Base-by-base conservation (phyloP, 2,329 filamentous ascomycete genomes). In the Neonectria sp. region DNA sequence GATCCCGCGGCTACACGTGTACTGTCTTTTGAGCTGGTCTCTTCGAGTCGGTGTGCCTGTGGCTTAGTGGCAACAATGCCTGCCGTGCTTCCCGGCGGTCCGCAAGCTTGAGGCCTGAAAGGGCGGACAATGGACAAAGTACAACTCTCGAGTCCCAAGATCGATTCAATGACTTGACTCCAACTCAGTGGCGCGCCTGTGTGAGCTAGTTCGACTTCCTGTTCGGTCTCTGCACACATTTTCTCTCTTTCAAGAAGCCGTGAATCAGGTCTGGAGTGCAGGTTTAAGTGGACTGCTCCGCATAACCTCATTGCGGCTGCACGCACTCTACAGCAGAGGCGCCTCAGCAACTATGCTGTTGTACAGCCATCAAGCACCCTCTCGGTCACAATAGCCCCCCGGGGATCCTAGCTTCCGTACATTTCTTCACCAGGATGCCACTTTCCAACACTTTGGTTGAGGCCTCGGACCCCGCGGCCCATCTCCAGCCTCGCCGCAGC, bases 291-390 rank as follows among this genome's bases (percentile, higher is more conserved):
- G 67, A 64, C 61, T 70, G 33, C 49, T 71, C 66, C 67, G 66
- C 68, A 68, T 67, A 65, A 60, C 48, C 60, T 70, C 58, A 57
- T 63, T 60, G 52, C 48, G 53, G 58, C 71, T 75, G 73, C 73
- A 75, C 65, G 68, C 71, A 75, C 71, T 73, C 65, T 68, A 68
- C 65, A 65, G 46, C 57, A 58, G 15, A 59, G 56, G 63, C 60
- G 62, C 61, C 70, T 71, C 69, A 62, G 29, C 64, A 51, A 65
- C 61, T 53, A 24, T 45, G 24, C 57, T 29, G 52, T 43, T 37
- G 25, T 37, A 68, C 68, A 55, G 59, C 52, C 63, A 40, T 46
- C 48, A 33, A 61, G 61, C 65, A 55, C 45, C 29, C 29, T 61
- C 57, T 64, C 24, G n/a, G 48, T 43, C 35, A 12, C 46, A 57